These are phyloP conservation scores for Lichtheimia ramosa DNA, from an alignment of 371 early-diverging fungal genomes.

Conservation along the genomic window DNA sequence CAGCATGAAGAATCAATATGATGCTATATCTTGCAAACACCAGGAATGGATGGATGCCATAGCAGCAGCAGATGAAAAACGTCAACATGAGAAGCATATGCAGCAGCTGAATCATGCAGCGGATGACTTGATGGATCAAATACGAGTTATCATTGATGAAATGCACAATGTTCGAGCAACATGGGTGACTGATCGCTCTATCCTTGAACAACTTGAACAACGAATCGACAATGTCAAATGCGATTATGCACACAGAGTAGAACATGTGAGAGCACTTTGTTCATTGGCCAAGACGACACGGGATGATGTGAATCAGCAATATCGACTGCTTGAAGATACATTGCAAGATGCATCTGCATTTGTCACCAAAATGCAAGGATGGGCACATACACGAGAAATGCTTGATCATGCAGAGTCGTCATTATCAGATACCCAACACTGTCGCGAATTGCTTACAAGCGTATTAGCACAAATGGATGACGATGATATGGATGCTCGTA, in stretches of 20 bases:
- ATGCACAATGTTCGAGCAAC: no score
- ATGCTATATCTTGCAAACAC: background rate
- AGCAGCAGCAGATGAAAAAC: no score
- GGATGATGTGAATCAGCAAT: background rate
- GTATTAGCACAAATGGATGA: background rate
- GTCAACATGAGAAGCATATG: no score
- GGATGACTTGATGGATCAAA: no score
- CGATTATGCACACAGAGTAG: no score
- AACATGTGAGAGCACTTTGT: no score
- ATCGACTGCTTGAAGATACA: background rate
- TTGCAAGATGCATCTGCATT: background rate
- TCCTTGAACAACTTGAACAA: no score
- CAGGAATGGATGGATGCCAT: background rate
- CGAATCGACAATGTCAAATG: no score
- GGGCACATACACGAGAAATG: background rate
- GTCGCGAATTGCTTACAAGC: background rate
- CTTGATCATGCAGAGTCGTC: background rate
- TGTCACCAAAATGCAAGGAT: constrained; percentile 1
- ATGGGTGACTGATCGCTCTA: no score
- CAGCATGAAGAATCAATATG: background rate
- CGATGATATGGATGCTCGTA: constrained; percentile 1
- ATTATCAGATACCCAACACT: background rate
- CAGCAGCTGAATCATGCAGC: no score
- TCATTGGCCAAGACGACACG: no score
- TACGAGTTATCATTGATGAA: no score